A percentile compares a stretch with the other conserved stretches of the same genome.
Evolutionary conservation across 768 basidiomycete species (phyloP).

Genomic region (Tulasnella sp.): DNA sequence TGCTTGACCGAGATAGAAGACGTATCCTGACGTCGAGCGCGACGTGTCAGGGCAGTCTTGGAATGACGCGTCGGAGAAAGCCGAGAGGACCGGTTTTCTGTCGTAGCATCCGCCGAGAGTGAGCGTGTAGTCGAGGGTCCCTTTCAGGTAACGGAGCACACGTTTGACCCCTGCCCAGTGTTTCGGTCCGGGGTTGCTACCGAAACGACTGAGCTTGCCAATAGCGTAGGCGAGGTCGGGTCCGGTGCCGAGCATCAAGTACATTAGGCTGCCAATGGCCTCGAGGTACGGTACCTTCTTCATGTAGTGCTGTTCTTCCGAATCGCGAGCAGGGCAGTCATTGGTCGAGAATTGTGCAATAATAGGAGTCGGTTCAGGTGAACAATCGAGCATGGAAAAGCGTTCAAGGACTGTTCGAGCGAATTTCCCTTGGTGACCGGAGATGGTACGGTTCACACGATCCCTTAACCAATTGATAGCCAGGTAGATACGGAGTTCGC

Average conservation of each 20-base stretch:
- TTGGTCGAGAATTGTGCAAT: background rate
- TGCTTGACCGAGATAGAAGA: conserved; percentile 26
- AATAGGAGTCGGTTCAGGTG: background rate
- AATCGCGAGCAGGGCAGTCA: background rate
- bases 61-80: background rate
- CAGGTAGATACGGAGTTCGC: background rate
- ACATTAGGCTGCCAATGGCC: conserved; percentile 15
- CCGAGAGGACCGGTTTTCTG: too few relatives aligned
- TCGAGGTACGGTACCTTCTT: background rate
- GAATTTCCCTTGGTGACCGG: background rate
- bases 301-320: background rate
- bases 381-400: background rate
- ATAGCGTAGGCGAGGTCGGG: conserved; percentile 20
- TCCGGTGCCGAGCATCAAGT: conserved; percentile 10
- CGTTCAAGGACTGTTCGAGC: background rate
- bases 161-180: conserved; percentile 33
- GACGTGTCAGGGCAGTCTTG: conserved; percentile 4
- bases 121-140: conserved; percentile 22
- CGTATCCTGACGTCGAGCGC: conserved; percentile 24
- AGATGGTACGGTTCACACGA: background rate
- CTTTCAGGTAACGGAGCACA: conserved; percentile 32
- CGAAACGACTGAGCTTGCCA: conserved; percentile 22
- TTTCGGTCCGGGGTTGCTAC: conserved; percentile 22
- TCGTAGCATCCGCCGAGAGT: conserved; percentile 17
- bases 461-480: background rate